Evolutionary conservation across 768 basidiomycete species (phyloP), one percentile per base, ranked within the genome.

Genomic region (Leucocoprinus birnbaumii): DNA sequence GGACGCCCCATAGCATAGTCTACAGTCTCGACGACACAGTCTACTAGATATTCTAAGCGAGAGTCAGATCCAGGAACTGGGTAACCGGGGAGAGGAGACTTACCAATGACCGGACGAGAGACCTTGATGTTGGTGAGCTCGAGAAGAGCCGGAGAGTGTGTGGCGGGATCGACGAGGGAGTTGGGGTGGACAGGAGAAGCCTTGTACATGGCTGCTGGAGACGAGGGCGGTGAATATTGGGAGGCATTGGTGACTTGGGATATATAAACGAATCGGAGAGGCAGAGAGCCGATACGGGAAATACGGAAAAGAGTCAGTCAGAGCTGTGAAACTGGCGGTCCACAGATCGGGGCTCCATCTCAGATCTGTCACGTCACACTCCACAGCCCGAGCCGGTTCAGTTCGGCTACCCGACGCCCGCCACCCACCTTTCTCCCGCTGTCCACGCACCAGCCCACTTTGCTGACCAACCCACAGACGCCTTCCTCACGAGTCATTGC

Each of bases 1-100:
- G 86, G 76, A 25, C 84, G 79, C n/a, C 85, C 83, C 70, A 90
- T 80, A 13, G 88, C 87, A 63, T 78, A 88, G 69, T 89, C 86
- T 51, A 90, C 89, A 0, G 87, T 85, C 57, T 90, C 87, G 5
- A 79, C 71, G 7, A 89, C 84, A 21, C 69, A 75, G 67, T 90
- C 86, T 13, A 87, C 79, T 53, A 86, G 71, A 69, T 87, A 85
- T 54, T 90, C 89, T 91, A 46, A 43, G 16, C 41, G 42, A 43
- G n/a, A 2, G 46, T 40, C 56, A 58, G 43, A 57, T 61, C 18
- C 27, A 55, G 22, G 1, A 44, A 35, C 3, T 16, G 21, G 57
- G 26, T 37, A 37, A 16, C 48, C 13, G 8, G 19, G 26, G 9
- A 35, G 25, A 22, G 51, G 27, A 24, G 42, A 79, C 85, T 43